Conservation (phyloP, 2,329 filamentous ascomycete genomes). For the Tolypocladium tropicale region DNA sequence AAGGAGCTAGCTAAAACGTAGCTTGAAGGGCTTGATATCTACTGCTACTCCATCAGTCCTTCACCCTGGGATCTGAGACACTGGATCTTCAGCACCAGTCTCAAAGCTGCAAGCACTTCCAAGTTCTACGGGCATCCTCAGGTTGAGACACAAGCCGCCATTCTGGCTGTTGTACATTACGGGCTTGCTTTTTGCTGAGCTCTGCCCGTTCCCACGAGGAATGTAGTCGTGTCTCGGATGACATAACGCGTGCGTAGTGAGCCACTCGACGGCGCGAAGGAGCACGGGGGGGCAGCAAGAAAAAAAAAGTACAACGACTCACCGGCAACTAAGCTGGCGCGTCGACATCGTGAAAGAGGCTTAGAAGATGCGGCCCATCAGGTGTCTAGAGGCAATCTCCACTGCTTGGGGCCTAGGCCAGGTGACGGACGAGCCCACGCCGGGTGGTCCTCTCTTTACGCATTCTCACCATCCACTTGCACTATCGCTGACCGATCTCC, state of each 20-base stretch:
- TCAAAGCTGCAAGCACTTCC: neutral
- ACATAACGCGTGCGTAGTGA: neutral
- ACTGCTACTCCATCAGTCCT: neutral
- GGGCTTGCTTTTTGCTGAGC: neutral
- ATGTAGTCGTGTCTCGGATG: neutral
- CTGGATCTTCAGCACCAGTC: neutral
- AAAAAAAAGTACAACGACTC: neutral
- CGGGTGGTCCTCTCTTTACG: neutral
- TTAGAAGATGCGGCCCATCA: neutral
- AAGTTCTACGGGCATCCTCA: neutral
- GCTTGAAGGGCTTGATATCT: no score
- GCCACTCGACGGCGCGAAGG: neutral
- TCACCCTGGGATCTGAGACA: neutral
- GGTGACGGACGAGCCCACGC: neutral
- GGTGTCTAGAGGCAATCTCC: neutral
- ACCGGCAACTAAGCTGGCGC: neutral
- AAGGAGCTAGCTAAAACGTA: neutral
- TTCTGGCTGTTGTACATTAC: no score
- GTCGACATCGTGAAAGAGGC: neutral
- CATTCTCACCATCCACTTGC: neutral
- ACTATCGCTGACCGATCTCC: neutral
- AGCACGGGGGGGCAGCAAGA: no score
- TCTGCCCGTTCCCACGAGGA: neutral
- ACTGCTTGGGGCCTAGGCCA: neutral
- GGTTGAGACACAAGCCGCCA: neutral